Percentiles rank a stretch among this genome's conserved stretches.
These are phyloP conservation scores for Mycena leptocephala DNA, from an alignment of 768 basidiomycete genomes.

Conservation along the genomic window DNA sequence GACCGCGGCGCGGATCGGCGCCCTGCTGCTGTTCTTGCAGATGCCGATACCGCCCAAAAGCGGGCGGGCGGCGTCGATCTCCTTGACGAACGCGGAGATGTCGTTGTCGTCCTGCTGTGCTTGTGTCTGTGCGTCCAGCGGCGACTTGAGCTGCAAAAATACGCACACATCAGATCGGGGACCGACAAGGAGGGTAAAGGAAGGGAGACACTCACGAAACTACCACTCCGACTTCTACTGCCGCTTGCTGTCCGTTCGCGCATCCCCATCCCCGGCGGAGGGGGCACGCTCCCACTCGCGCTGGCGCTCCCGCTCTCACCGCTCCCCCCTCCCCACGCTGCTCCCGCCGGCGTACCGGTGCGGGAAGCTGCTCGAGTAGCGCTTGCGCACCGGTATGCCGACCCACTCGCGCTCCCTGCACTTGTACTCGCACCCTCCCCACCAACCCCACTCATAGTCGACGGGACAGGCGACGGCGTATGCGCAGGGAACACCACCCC, in stretches of 20 bases:
- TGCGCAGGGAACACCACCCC: constrained; percentile 30
- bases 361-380: constrained; percentile 87
- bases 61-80: constrained; percentile 82
- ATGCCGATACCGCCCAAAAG: constrained; percentile 63
- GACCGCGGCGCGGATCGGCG: constrained; percentile 18
- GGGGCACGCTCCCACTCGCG: not conserved
- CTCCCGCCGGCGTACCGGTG: constrained; percentile 70
- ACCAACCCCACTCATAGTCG: constrained; percentile 35
- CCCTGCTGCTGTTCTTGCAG: constrained; percentile 34
- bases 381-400: constrained; percentile 60
- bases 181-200: not conserved
- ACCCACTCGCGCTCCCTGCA: constrained; percentile 1
- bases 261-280: no score
- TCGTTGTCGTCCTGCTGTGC: constrained; percentile 73
- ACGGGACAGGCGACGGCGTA: not conserved
- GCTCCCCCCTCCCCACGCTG: constrained; percentile 56
- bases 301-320: constrained; percentile 23
- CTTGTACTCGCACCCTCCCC: constrained; percentile 19
- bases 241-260: no score
- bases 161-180: not conserved
- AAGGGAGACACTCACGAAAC: constrained; percentile 26
- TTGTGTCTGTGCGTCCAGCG: constrained; percentile 3
- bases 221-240: constrained; percentile 39
- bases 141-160: constrained; percentile 2
- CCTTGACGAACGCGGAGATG: constrained; percentile 83